phyloP scores from a whole-genome alignment of 2,329 filamentous ascomycete species.

The Aspergillus uvarum region DNA sequence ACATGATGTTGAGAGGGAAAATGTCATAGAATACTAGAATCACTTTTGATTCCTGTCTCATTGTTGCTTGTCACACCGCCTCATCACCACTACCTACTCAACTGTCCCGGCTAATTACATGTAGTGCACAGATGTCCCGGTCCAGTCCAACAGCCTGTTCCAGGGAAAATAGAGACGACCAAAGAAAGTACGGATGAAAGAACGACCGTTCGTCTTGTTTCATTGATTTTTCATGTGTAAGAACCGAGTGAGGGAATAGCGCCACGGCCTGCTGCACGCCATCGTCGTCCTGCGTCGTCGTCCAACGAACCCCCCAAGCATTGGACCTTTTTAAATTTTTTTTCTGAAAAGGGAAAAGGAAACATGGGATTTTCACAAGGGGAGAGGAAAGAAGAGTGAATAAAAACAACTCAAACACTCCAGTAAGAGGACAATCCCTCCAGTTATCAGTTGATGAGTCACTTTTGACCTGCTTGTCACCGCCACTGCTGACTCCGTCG shows the following conservation, averaged over 20 bases:
- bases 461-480: slow-evolving; percentile 22
- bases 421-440: slow-evolving; percentile 13
- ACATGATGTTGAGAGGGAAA: too few relatives aligned
- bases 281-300: slow-evolving; percentile 10
- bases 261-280: slow-evolving; percentile 1
- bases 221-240: slow-evolving; percentile 10
- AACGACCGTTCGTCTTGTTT: slow-evolving; percentile 18
- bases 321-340: slow-evolving; percentile 15
- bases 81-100: slow-evolving; percentile 15
- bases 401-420: slow-evolving; percentile 13
- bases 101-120: slow-evolving; percentile 26
- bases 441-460: slow-evolving; percentile 16
- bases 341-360: slow-evolving; percentile 6
- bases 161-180: slow-evolving; percentile 3
- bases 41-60: slow-evolving; percentile 18
- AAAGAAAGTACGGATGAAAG: slow-evolving; percentile 16
- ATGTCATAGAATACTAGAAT: slow-evolving; percentile 11
- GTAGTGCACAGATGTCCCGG: slow-evolving; percentile 26
- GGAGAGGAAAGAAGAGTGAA: slow-evolving; percentile 5
- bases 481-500: slow-evolving; percentile 16
- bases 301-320: slow-evolving; percentile 11
- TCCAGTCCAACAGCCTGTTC: slow-evolving; percentile 14
- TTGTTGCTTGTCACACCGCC: slow-evolving; percentile 6
- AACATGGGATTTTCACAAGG: slow-evolving; percentile 5
- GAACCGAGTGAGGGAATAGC: not conserved